A percentile compares a stretch with the other conserved stretches of the same genome.
Conservation (phyloP, 1,284 basidiomycete genomes). For the Inonotus obliquus region DNA sequence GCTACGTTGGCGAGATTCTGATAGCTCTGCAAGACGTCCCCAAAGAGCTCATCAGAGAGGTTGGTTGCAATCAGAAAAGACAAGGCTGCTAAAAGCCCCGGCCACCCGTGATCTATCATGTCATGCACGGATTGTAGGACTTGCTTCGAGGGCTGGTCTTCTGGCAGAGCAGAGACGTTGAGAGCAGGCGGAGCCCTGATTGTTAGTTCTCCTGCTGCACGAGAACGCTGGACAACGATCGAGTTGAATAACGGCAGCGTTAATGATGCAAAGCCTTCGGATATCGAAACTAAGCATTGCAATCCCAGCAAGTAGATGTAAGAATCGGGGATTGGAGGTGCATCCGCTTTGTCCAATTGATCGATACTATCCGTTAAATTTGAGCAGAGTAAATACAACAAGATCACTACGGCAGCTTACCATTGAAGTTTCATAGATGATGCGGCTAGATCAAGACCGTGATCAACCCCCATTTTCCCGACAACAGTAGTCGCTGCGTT, state of each 20-base stretch:
- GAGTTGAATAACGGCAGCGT: conserved; percentile 67
- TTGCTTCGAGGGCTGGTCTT: conserved; percentile 47
- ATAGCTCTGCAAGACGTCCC: conserved; percentile 75
- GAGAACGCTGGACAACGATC: conserved; percentile 61
- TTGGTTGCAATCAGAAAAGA: conserved; percentile 89
- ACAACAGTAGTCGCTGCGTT: conserved; percentile 74
- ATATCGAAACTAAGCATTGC: conserved; percentile 84
- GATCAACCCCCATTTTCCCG: conserved; percentile 61
- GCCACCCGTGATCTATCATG: conserved; percentile 88
- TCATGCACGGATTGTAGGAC: conserved; percentile 60
- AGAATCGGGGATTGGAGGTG: conserved; percentile 86
- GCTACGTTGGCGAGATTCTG: conserved; percentile 85
- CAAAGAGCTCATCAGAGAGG: conserved; percentile 83
- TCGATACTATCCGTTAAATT: conserved; percentile 64
- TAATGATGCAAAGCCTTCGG: conserved; percentile 80
- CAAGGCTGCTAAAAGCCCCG: conserved; percentile 82
- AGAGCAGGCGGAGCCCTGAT: conserved; percentile 72
- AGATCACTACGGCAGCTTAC: conserved; percentile 37
- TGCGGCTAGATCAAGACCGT: conserved; percentile 63
- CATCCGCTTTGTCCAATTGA: conserved; percentile 93
- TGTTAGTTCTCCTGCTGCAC: conserved; percentile 58
- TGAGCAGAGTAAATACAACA: background rate
- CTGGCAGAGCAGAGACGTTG: conserved; percentile 55
- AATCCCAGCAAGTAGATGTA: conserved; percentile 91
- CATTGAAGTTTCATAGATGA: conserved; percentile 85